These are phyloP conservation scores for Phaeosphaeriaceae sp. DNA, from an alignment of 2,329 filamentous ascomycete genomes.

Conservation along the genomic window DNA sequence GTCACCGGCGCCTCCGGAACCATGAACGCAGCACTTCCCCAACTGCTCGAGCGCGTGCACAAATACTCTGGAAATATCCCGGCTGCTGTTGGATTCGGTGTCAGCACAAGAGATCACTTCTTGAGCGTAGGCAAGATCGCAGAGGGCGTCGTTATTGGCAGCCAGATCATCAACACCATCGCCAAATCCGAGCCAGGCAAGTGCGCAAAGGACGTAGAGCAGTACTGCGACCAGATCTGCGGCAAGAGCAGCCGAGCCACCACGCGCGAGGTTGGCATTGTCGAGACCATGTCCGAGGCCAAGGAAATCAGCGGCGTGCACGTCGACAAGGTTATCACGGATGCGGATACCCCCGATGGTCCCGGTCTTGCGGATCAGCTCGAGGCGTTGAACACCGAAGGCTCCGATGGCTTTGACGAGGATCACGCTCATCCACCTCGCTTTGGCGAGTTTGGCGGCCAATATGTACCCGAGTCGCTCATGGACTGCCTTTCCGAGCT, in stretches of 20 bases:
- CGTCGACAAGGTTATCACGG: slow-evolving; percentile 72
- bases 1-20: slow-evolving; percentile 90
- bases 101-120: slow-evolving; percentile 95
- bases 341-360: slow-evolving; percentile 61
- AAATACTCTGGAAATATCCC: slow-evolving; percentile 90
- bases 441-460: slow-evolving; percentile 95
- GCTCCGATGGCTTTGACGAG: slow-evolving; percentile 38
- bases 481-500: slow-evolving; percentile 96
- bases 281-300: slow-evolving; percentile 70
- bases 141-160: slow-evolving; percentile 95
- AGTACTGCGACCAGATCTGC: slow-evolving; percentile 82
- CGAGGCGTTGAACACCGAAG: slow-evolving; percentile 75
- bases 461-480: slow-evolving; percentile 95
- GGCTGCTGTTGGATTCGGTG: slow-evolving; percentile 92
- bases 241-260: slow-evolving; percentile 60
- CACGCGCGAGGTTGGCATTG: slow-evolving; percentile 72
- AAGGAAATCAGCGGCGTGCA: slow-evolving; percentile 69
- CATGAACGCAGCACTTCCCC: slow-evolving; percentile 81
- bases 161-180: slow-evolving; percentile 88
- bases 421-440: slow-evolving; percentile 73
- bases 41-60: slow-evolving; percentile 84
- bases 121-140: slow-evolving; percentile 81
- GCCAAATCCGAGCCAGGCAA: slow-evolving; percentile 71
- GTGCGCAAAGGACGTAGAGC: slow-evolving; percentile 75
- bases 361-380: slow-evolving; percentile 82